Evolutionary conservation across 805 yeast genomes (phyloP).

Genomic region (Clavispora vitiphila): DNA sequence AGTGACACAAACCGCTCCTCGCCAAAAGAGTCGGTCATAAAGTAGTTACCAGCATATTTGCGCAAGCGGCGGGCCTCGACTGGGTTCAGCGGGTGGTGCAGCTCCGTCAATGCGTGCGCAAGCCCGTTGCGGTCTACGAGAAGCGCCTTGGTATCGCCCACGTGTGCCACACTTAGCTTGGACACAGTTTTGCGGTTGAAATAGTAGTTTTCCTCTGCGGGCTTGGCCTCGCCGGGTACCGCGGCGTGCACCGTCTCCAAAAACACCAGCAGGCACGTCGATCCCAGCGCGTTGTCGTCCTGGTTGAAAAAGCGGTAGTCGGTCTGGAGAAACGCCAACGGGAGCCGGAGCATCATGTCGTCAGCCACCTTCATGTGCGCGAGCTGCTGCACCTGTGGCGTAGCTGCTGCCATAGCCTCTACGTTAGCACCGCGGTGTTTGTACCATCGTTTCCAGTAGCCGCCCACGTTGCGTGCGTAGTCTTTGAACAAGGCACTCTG

Average conservation of each 20-base stretch:
- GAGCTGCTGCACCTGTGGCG: conserved; percentile 12
- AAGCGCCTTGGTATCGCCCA: conserved; percentile 88
- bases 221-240: conserved; percentile 22
- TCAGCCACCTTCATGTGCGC: conserved; percentile 27
- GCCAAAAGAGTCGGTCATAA: conserved; percentile 88
- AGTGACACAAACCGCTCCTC: conserved; percentile 76
- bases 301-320: conserved; percentile 55
- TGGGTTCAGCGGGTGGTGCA: conserved; percentile 85
- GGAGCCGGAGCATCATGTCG: conserved; percentile 57
- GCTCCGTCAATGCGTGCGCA: conserved; percentile 71
- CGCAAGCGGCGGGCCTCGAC: conserved; percentile 70
- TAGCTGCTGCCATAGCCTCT: conserved; percentile 18
- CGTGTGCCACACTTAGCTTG: conserved; percentile 74
- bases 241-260: conserved; percentile 44
- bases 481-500: conserved; percentile 42
- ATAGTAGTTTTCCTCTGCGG: conserved; percentile 38
- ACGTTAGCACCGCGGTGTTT: conserved; percentile 38
- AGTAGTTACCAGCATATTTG: conserved; percentile 53
- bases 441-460: conserved; percentile 82
- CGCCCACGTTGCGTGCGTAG: conserved; percentile 61
- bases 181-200: conserved; percentile 65
- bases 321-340: conserved; percentile 58
- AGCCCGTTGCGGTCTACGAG: conserved; percentile 77
- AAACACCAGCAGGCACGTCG: conserved; percentile 67
- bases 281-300: conserved; percentile 47